A percentile compares a stretch with the other conserved stretches of the same genome.
Evolutionary conservation across 2,329 filamentous ascomycete genomes (phyloP).

Genomic region (Leptoxyphium fumago): DNA sequence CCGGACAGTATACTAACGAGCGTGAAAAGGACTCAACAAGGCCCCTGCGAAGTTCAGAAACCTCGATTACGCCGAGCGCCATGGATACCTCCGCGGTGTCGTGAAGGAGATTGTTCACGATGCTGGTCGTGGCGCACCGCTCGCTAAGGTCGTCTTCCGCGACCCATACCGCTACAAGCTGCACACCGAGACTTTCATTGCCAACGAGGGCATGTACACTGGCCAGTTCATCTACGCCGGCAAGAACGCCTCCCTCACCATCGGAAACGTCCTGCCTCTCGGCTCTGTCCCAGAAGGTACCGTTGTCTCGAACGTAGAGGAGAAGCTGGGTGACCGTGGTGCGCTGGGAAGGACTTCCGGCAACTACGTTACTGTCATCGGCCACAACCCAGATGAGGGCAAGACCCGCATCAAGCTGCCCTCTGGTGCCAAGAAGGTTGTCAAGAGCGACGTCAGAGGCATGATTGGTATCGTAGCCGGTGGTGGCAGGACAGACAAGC

Average conservation of each 20-base stretch:
- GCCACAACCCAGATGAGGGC: slow-evolving; percentile 96
- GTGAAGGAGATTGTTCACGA: slow-evolving; percentile 99
- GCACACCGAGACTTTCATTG: slow-evolving; percentile 97
- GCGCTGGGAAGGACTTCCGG: slow-evolving; percentile 91
- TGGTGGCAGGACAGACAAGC: slow-evolving; percentile 99
- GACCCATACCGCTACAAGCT: slow-evolving; percentile 98
- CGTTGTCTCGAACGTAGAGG: slow-evolving; percentile 97
- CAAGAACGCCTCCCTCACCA: slow-evolving; percentile 92
- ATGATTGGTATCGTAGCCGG: slow-evolving; percentile 99
- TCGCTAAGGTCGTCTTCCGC: slow-evolving; percentile 93
- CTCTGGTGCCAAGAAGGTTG: slow-evolving; percentile 97
- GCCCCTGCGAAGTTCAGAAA: slow-evolving; percentile 87
- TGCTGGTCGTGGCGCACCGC: slow-evolving; percentile 91
- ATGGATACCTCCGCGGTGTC: slow-evolving; percentile 94
- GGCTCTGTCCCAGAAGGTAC: slow-evolving; percentile 96
- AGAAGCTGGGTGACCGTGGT: slow-evolving; percentile 96
- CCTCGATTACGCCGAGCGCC: slow-evolving; percentile 65
- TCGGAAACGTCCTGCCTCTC: slow-evolving; percentile 95
- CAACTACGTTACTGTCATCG: slow-evolving; percentile 97
- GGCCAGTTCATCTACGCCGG: slow-evolving; percentile 99
- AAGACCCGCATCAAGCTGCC: slow-evolving; percentile 99
- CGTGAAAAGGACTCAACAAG: slow-evolving; percentile 80
- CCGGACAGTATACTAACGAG: slow-evolving; percentile 27
- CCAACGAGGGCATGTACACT: slow-evolving; percentile 99
- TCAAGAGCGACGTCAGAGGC: slow-evolving; percentile 79